These are phyloP conservation scores for Stentor coeruleus DNA, from an alignment of 73 alveolate genomes.

Conservation along the genomic window DNA sequence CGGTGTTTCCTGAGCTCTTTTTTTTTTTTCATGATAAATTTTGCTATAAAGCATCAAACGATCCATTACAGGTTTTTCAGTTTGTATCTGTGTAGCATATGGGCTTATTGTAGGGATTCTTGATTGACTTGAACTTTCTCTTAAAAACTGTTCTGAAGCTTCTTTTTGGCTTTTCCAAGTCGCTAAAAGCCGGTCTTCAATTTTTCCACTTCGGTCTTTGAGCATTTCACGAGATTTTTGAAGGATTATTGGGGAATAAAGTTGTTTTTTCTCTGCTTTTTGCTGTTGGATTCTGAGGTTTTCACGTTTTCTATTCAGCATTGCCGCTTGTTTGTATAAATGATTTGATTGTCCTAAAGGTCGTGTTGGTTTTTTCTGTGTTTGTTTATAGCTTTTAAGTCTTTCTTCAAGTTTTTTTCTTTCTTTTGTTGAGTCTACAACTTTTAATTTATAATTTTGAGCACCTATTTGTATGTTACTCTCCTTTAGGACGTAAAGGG, in stretches of 20 bases:
- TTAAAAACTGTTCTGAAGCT: background rate
- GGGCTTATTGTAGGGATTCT: background rate
- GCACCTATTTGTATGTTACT: conserved; percentile 2
- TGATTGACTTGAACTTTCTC: background rate
- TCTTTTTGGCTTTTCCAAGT: background rate
- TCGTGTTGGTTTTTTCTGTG: background rate
- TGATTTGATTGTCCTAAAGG: background rate
- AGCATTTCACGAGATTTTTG: background rate
- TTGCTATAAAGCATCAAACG: background rate
- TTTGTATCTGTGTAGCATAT: background rate
- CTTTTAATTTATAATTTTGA: background rate
- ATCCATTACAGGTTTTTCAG: background rate
- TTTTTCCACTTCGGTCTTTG: background rate
- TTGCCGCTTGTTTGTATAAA: conserved; percentile 11
- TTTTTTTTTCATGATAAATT: background rate
- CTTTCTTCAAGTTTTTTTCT: conserved; percentile 22
- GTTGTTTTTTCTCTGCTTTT: background rate
- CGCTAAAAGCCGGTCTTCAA: conserved; percentile 15
- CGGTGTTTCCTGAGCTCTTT: background rate
- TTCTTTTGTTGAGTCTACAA: background rate
- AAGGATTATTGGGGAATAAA: background rate
- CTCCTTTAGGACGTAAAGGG: conserved; percentile 4
- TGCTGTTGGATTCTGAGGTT: background rate
- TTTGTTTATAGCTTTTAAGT: background rate
- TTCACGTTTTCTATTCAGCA: background rate